Evolutionary conservation across 2,329 filamentous ascomycete species (phyloP), one percentile per base, ranked within the genome.

Genomic region (Pseudocercospora fijiensis): DNA sequence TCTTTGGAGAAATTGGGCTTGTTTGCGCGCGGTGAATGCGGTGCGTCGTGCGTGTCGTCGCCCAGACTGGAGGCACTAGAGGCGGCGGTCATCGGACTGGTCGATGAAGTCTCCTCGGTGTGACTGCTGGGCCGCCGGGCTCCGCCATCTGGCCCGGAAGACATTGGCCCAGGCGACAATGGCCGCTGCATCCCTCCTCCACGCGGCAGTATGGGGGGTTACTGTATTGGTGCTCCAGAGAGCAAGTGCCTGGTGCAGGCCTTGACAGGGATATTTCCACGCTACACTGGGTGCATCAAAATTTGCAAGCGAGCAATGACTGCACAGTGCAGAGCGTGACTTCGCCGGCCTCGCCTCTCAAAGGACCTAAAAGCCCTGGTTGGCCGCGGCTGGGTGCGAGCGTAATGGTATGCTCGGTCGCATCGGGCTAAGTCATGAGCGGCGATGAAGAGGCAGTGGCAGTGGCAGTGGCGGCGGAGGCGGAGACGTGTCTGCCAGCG

Each of bases 281-380:
- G 53, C 53, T 56, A 56, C 16, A 16, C 53, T 56, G 53, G n/a
- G 27, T 8, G 53, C 53, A 56, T 56, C 53, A 56, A 37, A 56
- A 33, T 37, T 56, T 33, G 28, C 53, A 53, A 53, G 49, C 49
- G 49, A 53, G 26, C 28, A 30, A 26, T 51, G n/a, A n/a, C n/a
- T n/a, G n/a, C n/a, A 13, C n/a, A 27, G 11, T 16, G 58, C 58
- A 26, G 37, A 13, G 55, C 27, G 20, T n/a, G 22, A 13, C 18
- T 24, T 13, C 9, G 8, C 45, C 51, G 26, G 51, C 51, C 8
- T 55, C 6, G 53, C 28, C 27, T 37, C 24, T 26, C 10, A 20
- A 47, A 61, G 59, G 64, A 62, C 67, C 67, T 69, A 67, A 68
- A 66, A 69, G 67, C 47, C 65, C 64, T 61, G 52, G 61, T 49